phyloP scores from a whole-genome alignment of 495 filamentous ascomycete genomes.

The Evernia prunastri region DNA sequence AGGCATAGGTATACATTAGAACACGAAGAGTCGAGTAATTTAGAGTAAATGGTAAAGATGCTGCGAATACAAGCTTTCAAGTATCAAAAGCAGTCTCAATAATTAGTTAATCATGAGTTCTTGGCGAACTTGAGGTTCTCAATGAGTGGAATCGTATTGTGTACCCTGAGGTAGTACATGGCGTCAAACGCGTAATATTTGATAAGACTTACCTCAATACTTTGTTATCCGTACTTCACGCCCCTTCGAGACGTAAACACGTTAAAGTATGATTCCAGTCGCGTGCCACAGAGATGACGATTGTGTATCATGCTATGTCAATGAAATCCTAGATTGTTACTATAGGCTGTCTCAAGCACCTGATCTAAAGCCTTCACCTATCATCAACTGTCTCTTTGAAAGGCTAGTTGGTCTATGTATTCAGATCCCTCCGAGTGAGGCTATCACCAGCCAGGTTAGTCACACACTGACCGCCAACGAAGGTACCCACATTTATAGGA shows the following conservation, averaged over 20 bases:
- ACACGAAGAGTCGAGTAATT: background rate
- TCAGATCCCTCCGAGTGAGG: slow-evolving; percentile 17
- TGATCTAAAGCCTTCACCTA: slow-evolving; percentile 27
- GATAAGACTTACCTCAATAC: background rate
- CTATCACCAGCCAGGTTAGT: slow-evolving; percentile 16
- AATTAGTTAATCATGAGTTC: no score
- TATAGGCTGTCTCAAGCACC: slow-evolving; percentile 13
- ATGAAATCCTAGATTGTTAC: slow-evolving; percentile 19
- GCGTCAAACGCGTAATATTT: background rate
- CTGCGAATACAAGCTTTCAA: no score
- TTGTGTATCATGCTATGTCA: slow-evolving; percentile 7
- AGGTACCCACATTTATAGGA: background rate
- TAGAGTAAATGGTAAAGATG: background rate
- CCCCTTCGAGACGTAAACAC: background rate
- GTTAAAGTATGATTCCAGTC: background rate
- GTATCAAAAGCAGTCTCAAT: background rate
- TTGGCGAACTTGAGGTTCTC: background rate
- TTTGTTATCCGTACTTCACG: background rate
- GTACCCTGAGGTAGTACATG: background rate
- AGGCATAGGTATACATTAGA: background rate
- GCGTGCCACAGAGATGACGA: background rate
- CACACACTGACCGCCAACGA: background rate
- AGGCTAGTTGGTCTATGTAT: slow-evolving; percentile 35
- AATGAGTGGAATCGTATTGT: no score
- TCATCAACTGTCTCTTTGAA: slow-evolving; percentile 33